Base-by-base conservation (phyloP, 495 filamentous ascomycete genomes). In the Annulohypoxylon bovei region DNA sequence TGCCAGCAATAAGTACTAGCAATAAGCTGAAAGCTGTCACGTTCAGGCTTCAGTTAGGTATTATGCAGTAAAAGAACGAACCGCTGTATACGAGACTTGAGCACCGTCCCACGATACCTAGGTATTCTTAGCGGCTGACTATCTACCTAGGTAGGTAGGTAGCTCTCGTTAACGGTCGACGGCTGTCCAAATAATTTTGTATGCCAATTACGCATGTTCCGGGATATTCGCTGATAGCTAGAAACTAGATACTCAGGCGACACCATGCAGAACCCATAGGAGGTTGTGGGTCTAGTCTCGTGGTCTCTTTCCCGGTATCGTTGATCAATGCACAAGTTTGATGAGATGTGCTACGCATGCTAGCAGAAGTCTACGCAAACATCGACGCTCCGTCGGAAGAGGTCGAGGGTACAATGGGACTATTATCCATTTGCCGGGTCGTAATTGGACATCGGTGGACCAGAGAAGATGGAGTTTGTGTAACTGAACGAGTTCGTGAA, bases 341-440 rank as follows among this genome's bases (percentile, higher is more conserved):
- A 20, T 6, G 28, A n/a, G 28, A 40, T 42, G 33, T 40, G 23
- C 35, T 33, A 57, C 33, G 42, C 8, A 22, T 25, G 35, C 35
- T 16, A n/a, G 14, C 20, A 6, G 14, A 23, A 35, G 25, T 27
- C 7, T 20, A 27, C 27, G 42, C 57, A 61, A 62, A 62, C 46
- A 39, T 40, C 37, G 22, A 27, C 1, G 44, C 7, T 52, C 12
- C 44, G 18, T 32, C 59, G 59, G 59, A 62, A 62, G 46, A 62
- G 30, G 44, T 47, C 14, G 59, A 40, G 44, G 25, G 6, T 40
- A 35, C 44, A 28, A 30, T n/a, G 12, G 18, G 5, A 9, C 49
- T 25, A 33, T 53, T 20, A 59, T 44, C 37, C 55, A 2, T 59
- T 42, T 3, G 35, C 32, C 22, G 25, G 40, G 18, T 59, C n/a